phyloP scores from a whole-genome alignment of 202 grass and related monocot genomes.

The Alloteropsis angusta region DNA sequence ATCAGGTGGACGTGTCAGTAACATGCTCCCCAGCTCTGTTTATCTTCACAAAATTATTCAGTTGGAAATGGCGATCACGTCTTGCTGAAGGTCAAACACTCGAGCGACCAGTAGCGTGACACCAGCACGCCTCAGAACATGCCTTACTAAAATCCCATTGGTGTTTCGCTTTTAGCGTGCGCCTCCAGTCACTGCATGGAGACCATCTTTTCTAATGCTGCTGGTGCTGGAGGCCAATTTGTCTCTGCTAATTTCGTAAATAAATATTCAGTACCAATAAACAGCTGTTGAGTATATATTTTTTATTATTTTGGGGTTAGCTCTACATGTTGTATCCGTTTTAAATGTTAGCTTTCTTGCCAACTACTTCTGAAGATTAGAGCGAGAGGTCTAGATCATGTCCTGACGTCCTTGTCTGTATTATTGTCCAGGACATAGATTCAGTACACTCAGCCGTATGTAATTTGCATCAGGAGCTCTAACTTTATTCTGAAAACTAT shows the following conservation, averaged over 20 bases:
- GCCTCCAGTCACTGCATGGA: not conserved
- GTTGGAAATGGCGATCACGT: conserved; percentile 20
- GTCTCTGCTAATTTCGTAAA: not conserved
- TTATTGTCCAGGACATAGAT: not conserved
- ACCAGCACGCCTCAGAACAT: not conserved
- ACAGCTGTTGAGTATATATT: not conserved
- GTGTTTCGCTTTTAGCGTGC: not conserved
- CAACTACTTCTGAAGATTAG: not conserved
- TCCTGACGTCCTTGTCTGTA: conserved; percentile 3
- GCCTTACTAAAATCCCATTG: not conserved
- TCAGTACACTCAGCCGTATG: not conserved
- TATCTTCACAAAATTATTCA: not conserved
- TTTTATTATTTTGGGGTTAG: not conserved
- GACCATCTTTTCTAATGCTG: not conserved
- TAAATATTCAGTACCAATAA: not conserved
- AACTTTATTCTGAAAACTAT: not conserved
- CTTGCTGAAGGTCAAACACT: conserved; percentile 12
- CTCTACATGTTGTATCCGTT: not conserved
- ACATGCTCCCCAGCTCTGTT: not conserved
- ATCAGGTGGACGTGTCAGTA: not conserved
- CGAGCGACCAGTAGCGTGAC: not conserved
- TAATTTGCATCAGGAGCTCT: not conserved
- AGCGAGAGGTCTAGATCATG: not conserved
- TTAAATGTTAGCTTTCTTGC: conserved; percentile 17
- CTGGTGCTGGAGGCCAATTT: not conserved